Conservation (phyloP, 1,139 yeast species). For the Debaryomyces sp. region DNA sequence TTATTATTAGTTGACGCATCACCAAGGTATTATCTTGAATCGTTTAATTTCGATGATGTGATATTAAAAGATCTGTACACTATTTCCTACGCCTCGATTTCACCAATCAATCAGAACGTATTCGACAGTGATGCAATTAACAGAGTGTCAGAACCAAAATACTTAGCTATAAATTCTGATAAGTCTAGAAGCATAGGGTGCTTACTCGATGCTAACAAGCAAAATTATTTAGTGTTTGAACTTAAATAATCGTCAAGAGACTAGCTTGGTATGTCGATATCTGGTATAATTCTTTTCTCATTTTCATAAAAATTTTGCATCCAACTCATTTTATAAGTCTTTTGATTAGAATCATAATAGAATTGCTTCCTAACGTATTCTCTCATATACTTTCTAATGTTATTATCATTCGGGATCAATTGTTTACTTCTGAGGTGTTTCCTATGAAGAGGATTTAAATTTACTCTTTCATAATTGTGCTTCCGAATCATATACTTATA, state of each 20-base stretch:
- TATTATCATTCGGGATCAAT: constrained; percentile 35
- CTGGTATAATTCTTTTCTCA: constrained; percentile 8
- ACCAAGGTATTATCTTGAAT: constrained; percentile 11
- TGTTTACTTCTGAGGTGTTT: constrained; percentile 27
- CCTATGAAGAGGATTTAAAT: constrained; percentile 18
- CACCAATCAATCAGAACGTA: constrained; percentile 3
- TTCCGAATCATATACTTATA: constrained; percentile 31
- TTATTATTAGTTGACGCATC: constrained; percentile 12
- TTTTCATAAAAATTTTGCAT: constrained; percentile 29
- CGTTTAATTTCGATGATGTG: constrained; percentile 13
- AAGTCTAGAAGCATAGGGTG: constrained; percentile 34
- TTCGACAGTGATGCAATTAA: constrained; percentile 5
- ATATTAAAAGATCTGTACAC: constrained; percentile 4
- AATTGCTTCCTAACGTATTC: constrained; percentile 38
- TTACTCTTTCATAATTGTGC: constrained; percentile 16
- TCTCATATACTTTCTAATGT: constrained; percentile 31
- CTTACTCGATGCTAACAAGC: constrained; percentile 39
- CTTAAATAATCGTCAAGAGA: constrained; percentile 7
- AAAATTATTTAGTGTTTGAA: constrained; percentile 39
- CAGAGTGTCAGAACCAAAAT: constrained; percentile 18
- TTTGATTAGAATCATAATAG: constrained; percentile 22
- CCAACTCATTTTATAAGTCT: constrained; percentile 23
- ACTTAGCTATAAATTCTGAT: constrained; percentile 29
- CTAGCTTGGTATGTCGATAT: neutral
- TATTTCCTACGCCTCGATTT: constrained; percentile 11